Percentiles rank a stretch among this genome's conserved stretches.
phyloP scores from a whole-genome alignment of 1,284 basidiomycete genomes.

The Pulchroboletus neoregius region DNA sequence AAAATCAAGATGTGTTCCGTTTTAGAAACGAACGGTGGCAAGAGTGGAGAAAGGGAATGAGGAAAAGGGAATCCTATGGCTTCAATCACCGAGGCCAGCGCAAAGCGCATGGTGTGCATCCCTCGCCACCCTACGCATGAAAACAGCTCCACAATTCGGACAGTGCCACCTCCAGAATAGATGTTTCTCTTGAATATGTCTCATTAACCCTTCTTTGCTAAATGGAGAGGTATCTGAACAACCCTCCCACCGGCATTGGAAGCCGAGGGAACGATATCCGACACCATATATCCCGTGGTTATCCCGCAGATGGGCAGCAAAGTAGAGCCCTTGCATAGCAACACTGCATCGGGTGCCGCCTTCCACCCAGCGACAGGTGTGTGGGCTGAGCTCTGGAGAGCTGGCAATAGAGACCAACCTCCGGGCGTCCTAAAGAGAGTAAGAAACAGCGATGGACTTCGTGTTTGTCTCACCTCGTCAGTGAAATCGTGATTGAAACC shows the following conservation, averaged over 20 bases:
- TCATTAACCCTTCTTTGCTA: slow-evolving; percentile 24
- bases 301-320: slow-evolving; percentile 22
- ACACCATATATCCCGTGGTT: slow-evolving; percentile 20
- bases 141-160: slow-evolving; percentile 21
- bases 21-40: background rate
- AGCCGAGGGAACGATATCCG: slow-evolving; percentile 8
- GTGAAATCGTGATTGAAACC: slow-evolving; percentile 33
- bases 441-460: slow-evolving; percentile 1
- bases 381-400: slow-evolving; percentile 26
- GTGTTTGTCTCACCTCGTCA: slow-evolving; percentile 23
- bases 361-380: slow-evolving; percentile 26
- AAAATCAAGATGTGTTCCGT: background rate
- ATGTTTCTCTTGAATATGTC: slow-evolving; percentile 28
- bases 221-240: slow-evolving; percentile 19
- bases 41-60: background rate
- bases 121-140: slow-evolving; percentile 17
- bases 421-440: slow-evolving; percentile 23
- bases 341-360: slow-evolving; percentile 11
- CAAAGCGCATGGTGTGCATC: slow-evolving; percentile 20
- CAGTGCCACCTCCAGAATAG: slow-evolving; percentile 28
- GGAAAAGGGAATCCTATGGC: background rate
- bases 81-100: slow-evolving; percentile 2
- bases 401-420: slow-evolving; percentile 28
- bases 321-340: slow-evolving; percentile 18
- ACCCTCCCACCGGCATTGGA: slow-evolving; percentile 25